These are phyloP conservation scores for Trichoderma atroviride DNA, from an alignment of 2,329 filamentous ascomycete species.

Conservation along the genomic window DNA sequence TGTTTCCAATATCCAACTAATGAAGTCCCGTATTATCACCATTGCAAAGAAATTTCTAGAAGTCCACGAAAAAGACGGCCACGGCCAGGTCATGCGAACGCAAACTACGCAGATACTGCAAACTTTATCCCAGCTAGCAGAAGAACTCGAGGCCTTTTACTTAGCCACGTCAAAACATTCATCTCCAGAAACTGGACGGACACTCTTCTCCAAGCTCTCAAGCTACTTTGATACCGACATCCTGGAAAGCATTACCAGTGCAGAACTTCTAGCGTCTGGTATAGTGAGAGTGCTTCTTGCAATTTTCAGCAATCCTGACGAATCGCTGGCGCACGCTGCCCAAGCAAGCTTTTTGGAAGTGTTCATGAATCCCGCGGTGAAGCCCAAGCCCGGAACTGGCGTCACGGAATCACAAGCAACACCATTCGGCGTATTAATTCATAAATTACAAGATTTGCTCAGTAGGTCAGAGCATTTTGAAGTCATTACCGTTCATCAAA, in stretches of 20 bases:
- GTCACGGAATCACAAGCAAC: conserved; percentile 72
- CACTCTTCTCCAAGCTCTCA: conserved; percentile 75
- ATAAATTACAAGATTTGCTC: conserved; percentile 92
- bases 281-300: conserved; percentile 82
- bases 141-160: conserved; percentile 73
- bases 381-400: conserved; percentile 65
- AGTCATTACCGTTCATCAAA: conserved; percentile 92
- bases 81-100: conserved; percentile 71
- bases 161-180: conserved; percentile 53
- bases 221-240: conserved; percentile 87
- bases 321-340: conserved; percentile 64
- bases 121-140: conserved; percentile 70
- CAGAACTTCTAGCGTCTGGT: conserved; percentile 87
- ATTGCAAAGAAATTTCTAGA: conserved; percentile 84
- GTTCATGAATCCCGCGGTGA: conserved; percentile 80
- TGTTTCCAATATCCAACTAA: conserved; percentile 54
- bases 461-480: conserved; percentile 98
- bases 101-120: conserved; percentile 77
- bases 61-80: conserved; percentile 75
- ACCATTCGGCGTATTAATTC: conserved; percentile 85
- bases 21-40: conserved; percentile 68
- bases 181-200: conserved; percentile 56
- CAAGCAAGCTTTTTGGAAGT: conserved; percentile 85
- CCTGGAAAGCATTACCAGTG: conserved; percentile 90
- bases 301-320: conserved; percentile 74